Evolutionary conservation across 2,329 filamentous ascomycete genomes (phyloP), one percentile per base, ranked within the genome.

Genomic region (Aspergillus candidus): DNA sequence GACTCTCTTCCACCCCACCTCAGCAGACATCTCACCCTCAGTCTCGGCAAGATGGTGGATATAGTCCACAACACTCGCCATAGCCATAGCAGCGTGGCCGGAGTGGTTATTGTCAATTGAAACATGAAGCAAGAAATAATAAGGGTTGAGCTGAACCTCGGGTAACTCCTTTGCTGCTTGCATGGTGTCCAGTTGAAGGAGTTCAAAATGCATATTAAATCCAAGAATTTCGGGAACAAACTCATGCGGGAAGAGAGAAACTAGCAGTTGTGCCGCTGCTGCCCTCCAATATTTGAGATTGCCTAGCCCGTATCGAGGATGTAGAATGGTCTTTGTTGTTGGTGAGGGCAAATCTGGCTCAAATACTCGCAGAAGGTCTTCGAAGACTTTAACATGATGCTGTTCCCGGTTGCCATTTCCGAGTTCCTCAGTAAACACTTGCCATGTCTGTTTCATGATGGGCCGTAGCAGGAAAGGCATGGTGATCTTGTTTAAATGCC

Each of bases 121-220:
- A 33, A 76, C 60, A 54, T 77, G 74, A 4, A 78, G 58, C n/a
- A 68, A 52, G 51, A 76, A 78, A 52, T 76, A 77, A 33, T 71
- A 71, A 0, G 67, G 54, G 43, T 73, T 60, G 7, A 77, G 47
- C 4, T 57, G 55, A 15, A 77, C 44, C 48, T 73, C 72, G 11
- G 55, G 58, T 17, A 76, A 57, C 53, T 77, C 74, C 32, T 69
- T 63, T 4, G 65, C 57, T 0, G 67, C 66, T 35, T 62, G 62
- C 44, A 74, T 49, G 1, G 68, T 60, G 41, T 69, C 65, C 13
- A 71, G 48, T 2, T 68, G 62, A 11, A 74, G 40, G 22, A 57
- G 54, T 50, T 77, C 73, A 42, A 69, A 76, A 18, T 72, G 67
- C 57, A 77, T 61, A 49, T 75, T 77, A 52, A 75, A 76, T 1